Evolutionary conservation across 2,329 filamentous ascomycete species (phyloP), one percentile per base, ranked within the genome.

Genomic region (Fusarium staphyleae): DNA sequence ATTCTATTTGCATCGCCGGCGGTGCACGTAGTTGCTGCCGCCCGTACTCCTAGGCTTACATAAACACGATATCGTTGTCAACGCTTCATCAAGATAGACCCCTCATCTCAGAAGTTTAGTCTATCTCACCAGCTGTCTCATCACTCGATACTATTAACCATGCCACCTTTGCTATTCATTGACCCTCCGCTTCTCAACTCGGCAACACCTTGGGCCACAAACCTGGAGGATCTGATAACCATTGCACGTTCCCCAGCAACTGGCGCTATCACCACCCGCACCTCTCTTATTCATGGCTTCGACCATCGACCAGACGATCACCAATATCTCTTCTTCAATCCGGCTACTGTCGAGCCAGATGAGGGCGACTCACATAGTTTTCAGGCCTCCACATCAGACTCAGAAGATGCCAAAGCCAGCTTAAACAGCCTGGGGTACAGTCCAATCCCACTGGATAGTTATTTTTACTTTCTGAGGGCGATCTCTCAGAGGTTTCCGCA

Each of bases 341-440:
- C 80, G 0, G 55, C 67, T 1, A 72, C 72, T 11, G 14, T 6
- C 2, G 46, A 49, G 0, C 52, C 69, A 2, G 46, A 68, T 2
- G 65, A 49, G n/a, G 60, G 61, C 5, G 66, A 59, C 7, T 57
- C 39, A 0, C n/a, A n/a, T n/a, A n/a, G n/a, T n/a, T n/a, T n/a
- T n/a, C n/a, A n/a, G n/a, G n/a, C n/a, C n/a, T 66, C 66, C 0
- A 45, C 11, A 7, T 66, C 48, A 12, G 48, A 41, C 12, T 59
- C 72, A 18, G 54, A 70, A 15, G 35, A 55, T 26, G 43, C 55
- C 11, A 52, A 65, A 3, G 79, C 78, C 3, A 83, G 79, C 46
- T 69, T 92, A 45, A 93, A 93, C 68, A 90, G 84, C 0, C 76
- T 91, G 2, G 90, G 89, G 4, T 93, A 93, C 71, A 89, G 86